These are phyloP conservation scores for Luvunga scandens DNA, from an alignment of 345 rosid species.

Conservation along the genomic window DNA sequence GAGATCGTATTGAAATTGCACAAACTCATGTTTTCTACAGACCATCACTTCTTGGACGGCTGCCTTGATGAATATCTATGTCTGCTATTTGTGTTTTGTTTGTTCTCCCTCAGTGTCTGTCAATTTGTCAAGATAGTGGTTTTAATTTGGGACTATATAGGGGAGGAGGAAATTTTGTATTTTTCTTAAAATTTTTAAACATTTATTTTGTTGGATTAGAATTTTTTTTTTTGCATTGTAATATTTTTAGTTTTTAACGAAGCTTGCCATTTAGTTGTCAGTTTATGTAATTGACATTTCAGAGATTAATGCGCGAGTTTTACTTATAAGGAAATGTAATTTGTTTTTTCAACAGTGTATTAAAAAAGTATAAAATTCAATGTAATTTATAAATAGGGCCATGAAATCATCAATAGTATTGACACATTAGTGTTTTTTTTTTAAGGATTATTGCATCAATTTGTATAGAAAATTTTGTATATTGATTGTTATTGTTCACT, in stretches of 20 bases:
- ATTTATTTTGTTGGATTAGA: neutral
- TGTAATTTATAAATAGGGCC: too few relatives aligned
- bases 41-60: slow-evolving; percentile 79
- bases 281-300: neutral
- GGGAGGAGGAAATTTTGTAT: neutral
- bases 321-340: too few relatives aligned
- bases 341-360: too few relatives aligned
- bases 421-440: too few relatives aligned
- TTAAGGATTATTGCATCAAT: too few relatives aligned
- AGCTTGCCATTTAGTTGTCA: neutral
- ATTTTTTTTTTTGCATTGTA: neutral
- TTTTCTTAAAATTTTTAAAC: neutral
- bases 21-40: slow-evolving; percentile 87
- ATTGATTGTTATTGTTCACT: too few relatives aligned
- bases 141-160: neutral
- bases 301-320: too few relatives aligned
- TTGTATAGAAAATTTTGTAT: too few relatives aligned
- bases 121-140: neutral
- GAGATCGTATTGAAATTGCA: slow-evolving; percentile 89
- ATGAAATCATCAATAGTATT: too few relatives aligned
- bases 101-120: neutral
- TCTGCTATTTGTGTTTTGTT: neutral
- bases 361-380: too few relatives aligned
- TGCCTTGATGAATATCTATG: slow-evolving; percentile 22
- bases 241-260: neutral